phyloP scores from a whole-genome alignment of 2,329 filamentous ascomycete species.

The Helotiales sp. region DNA sequence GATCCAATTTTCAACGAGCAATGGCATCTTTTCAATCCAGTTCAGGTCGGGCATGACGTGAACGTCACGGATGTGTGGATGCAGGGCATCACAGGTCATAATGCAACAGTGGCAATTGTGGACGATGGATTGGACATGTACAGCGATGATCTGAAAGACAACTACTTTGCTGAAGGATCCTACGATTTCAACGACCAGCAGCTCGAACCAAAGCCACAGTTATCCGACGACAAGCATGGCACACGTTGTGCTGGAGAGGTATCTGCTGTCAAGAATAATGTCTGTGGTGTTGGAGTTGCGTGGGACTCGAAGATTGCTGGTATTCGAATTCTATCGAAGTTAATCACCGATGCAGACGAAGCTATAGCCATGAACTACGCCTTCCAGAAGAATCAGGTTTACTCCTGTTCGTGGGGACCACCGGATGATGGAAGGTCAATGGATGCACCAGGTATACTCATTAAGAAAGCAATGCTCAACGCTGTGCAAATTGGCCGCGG shows the following conservation, averaged over 20 bases:
- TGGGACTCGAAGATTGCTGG: constrained; percentile 90
- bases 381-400: constrained; percentile 90
- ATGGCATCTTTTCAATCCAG: constrained; percentile 90
- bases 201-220: constrained; percentile 75
- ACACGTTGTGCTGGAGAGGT: constrained; percentile 95
- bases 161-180: constrained; percentile 91
- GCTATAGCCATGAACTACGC: constrained; percentile 90
- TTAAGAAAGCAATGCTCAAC: constrained; percentile 87
- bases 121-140: constrained; percentile 97
- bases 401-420: constrained; percentile 98
- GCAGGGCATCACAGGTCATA: constrained; percentile 85
- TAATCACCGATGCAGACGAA: constrained; percentile 91
- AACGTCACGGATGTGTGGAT: constrained; percentile 96
- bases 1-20: constrained; percentile 94
- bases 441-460: constrained; percentile 89
- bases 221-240: constrained; percentile 85
- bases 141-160: constrained; percentile 86
- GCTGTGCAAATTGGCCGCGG: constrained; percentile 84
- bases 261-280: constrained; percentile 85
- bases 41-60: constrained; percentile 83
- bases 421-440: constrained; percentile 91
- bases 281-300: constrained; percentile 93
- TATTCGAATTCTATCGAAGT: constrained; percentile 86
- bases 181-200: constrained; percentile 93
- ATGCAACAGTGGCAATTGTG: constrained; percentile 87